A percentile compares a stretch with the other conserved stretches of the same genome.
Conservation (phyloP, 129 eudicot species). For the Cynara cardunculus region DNA sequence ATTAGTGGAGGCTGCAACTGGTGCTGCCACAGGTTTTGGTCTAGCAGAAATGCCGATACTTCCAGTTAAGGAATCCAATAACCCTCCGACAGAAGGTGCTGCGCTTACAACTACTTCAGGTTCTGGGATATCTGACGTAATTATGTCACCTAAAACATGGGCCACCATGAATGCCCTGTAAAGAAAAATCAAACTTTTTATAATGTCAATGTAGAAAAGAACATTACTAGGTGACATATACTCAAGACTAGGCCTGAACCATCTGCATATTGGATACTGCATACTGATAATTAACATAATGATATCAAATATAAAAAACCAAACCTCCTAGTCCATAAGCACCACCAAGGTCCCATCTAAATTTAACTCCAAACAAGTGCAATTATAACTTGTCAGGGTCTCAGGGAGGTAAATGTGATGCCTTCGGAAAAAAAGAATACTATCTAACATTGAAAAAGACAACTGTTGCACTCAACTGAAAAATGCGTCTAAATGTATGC, state of each 20-base stretch:
- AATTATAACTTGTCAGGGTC: neutral
- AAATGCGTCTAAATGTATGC: neutral
- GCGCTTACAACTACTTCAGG: constrained; percentile 78
- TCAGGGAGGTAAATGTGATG: neutral
- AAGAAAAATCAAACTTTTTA: neutral
- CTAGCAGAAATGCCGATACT: constrained; percentile 96
- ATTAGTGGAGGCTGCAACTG: constrained; percentile 66
- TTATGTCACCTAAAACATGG: constrained; percentile 81
- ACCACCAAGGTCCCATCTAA: neutral
- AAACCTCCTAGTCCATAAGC: neutral
- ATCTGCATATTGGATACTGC: neutral
- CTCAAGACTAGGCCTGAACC: neutral
- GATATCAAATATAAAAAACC: neutral
- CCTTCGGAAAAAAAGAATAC: neutral
- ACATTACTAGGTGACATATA: constrained; percentile 1
- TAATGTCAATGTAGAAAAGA: constrained; percentile 14
- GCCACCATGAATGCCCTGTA: constrained; percentile 84
- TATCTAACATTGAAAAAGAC: neutral
- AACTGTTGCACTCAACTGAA: neutral
- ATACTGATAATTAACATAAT: neutral
- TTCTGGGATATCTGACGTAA: constrained; percentile 64
- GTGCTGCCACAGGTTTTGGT: constrained; percentile 81
- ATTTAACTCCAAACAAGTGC: neutral
- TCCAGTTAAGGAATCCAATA: constrained; percentile 95
- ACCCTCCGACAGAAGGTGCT: constrained; percentile 87